Base-by-base conservation (phyloP, 129 eudicot species). In the Sambucus nigra region DNA sequence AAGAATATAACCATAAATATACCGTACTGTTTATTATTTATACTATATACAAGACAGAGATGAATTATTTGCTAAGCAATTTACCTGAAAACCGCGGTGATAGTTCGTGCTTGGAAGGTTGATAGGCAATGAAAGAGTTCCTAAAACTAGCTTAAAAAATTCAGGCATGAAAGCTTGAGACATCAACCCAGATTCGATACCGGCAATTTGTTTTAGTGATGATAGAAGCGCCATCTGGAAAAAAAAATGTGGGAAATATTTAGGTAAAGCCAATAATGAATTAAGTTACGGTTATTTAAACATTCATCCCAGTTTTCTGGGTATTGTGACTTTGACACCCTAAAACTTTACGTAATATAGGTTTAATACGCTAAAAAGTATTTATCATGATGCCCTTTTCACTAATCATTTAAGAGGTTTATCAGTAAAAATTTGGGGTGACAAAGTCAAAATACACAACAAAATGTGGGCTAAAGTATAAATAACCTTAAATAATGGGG, bases 41-140 rank as follows among this genome's bases (percentile, higher is more conserved):
- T n/a, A n/a, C n/a, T 14, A 60, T 1, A 15, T 31, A 3, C 10
- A 38, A 17, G 40, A 32, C 2, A 46, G 1, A 40, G 13, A 14
- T 22, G 21, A 17, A 19, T 35, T 51, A 4, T n/a, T n/a, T n/a
- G n/a, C 2, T 25, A 24, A 8, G 15, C 7, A 0, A 40, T 0
- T 59, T 71, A 91, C 99, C 95, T 91, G 87, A 62, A 92, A 75
- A 2, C 96, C 96, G 1, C 81, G 71, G 17, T 69, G 84, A 52
- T 92, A 92, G 47, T 83, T 86, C 10, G 96, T 80, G 66, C 53
- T 74, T 13, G 94, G 99, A 62, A 92, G 88, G 56, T 86, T 84
- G 69, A 92, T 86, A 8, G 99, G 96, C 47, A 92, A 66, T n/a
- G 99, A 92, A 69, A 92, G 87, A 20, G 99, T 86, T 19, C 99